Percentiles rank a stretch among this genome's conserved stretches.
Evolutionary conservation across 441 rosid species (phyloP).

Genomic region (Geranium incanum): DNA sequence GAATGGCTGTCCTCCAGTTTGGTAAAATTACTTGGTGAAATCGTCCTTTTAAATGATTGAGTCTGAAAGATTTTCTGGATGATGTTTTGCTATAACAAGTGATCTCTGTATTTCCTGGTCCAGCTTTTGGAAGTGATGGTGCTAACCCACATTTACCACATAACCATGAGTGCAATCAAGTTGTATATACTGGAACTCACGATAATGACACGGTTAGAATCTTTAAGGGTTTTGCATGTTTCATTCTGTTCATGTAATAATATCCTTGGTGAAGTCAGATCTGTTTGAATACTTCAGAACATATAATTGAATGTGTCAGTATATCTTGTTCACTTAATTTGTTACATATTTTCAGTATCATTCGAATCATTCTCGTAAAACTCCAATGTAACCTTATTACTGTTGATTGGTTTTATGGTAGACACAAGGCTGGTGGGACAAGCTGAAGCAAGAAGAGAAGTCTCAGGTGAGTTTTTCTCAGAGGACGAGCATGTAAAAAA

Average conservation of each 20-base stretch:
- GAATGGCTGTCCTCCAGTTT: conserved; percentile 97
- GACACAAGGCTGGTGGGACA: conserved; percentile 89
- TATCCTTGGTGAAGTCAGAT: not conserved
- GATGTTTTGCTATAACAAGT: conserved; percentile 12
- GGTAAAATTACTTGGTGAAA: conserved; percentile 36
- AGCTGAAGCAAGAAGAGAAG: conserved; percentile 51
- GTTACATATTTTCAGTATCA: not conserved
- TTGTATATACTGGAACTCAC: conserved; percentile 93
- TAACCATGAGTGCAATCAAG: conserved; percentile 82
- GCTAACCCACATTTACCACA: conserved; percentile 91
- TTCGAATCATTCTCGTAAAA: conserved; percentile 1
- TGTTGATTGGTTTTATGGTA: conserved; percentile 23
- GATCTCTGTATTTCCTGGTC: conserved; percentile 17
- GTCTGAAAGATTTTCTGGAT: conserved; percentile 4
- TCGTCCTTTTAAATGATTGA: conserved; percentile 1
- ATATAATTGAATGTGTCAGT: not conserved
- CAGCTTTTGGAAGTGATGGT: conserved; percentile 82
- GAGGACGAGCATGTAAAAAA: not conserved
- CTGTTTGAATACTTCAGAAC: not conserved
- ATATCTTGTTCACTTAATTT: not conserved
- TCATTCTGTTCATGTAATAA: conserved; percentile 2
- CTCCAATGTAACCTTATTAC: conserved; percentile 14
- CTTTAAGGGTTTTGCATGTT: conserved; percentile 11
- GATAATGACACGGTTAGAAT: conserved; percentile 81
- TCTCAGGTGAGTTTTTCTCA: conserved; percentile 44